Evolutionary conservation across 1,284 basidiomycete species (phyloP), one percentile per base, ranked within the genome.

Genomic region (Sanghuangporus sanghuang): DNA sequence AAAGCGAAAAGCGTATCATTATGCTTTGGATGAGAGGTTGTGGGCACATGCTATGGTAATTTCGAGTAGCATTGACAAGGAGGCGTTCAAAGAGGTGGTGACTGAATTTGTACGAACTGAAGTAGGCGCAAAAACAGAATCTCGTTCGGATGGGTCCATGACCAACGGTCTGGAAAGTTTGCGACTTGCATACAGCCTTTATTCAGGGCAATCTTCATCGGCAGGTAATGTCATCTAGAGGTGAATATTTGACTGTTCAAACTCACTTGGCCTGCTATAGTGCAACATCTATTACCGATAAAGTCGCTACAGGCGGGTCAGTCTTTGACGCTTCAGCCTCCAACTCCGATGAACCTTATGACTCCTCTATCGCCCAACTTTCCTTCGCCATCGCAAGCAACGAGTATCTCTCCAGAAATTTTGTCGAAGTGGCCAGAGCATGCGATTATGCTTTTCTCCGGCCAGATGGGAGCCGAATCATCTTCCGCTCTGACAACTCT

Each of bases 31-130:
- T 65, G 85, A 95, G 72, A 89, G 85, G 69, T 77, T 99, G 36
- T 99, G 96, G 95, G 88, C 94, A 1, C 97, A 99, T 74, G 97
- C 97, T 0, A 87, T 99, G 83, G 79, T 98, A 55, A 96, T 99
- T 66, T 89, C 97, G 7, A 96, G 93, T 71, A 91, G 92, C 62
- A 84, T 98, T 58, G 96, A 96, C 73, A 93, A 92, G 69, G 94
- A 96, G 39, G 84, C 93, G 5, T 98, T 95, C 94, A 92, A 91
- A 72, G 92, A 95, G 66, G 90, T 90, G 5, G 93, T 96, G 0
- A 85, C 82, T 44, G 91, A 95, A 66, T 99, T 99, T 71, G 77
- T 96, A 44, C 83, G 85, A 46, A 81, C 85, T 23, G 97, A 98
- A 72, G 78, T 99, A 6, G 83, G 83, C 6, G 73, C 73, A 27